Conservation (phyloP, 352 stramenopile genomes). For the Thraustochytrium striatum region DNA sequence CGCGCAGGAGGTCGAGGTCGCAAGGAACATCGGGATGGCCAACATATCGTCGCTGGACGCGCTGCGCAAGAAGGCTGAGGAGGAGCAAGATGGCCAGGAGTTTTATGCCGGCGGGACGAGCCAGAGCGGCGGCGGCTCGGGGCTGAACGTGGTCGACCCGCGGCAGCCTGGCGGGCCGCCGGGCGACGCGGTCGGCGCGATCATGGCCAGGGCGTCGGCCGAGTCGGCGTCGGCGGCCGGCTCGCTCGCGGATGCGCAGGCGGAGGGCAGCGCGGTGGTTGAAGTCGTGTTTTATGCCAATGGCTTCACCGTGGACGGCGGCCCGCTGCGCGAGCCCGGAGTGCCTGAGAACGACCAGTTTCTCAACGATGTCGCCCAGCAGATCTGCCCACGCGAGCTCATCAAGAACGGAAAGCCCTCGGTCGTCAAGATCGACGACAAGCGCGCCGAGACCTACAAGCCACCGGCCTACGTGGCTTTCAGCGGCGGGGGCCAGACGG, state of each 20-base stretch:
- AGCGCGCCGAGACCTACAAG: conserved; percentile 33
- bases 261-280: background rate
- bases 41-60: conserved; percentile 34
- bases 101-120: conserved; percentile 21
- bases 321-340: conserved; percentile 29
- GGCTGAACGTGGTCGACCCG: conserved; percentile 23
- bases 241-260: background rate
- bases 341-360: conserved; percentile 38
- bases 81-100: conserved; percentile 13
- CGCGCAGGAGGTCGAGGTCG: too few relatives aligned
- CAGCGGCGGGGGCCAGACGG: conserved; percentile 30
- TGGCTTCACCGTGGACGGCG: conserved; percentile 26
- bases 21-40: too few relatives aligned
- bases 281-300: conserved; percentile 26
- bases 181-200: background rate
- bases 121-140: background rate
- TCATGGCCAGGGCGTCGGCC: background rate
- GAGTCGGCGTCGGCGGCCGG: background rate
- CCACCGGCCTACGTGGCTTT: conserved; percentile 38
- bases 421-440: conserved; percentile 34
- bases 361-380: background rate
- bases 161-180: background rate
- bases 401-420: conserved; percentile 37
- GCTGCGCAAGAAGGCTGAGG: conserved; percentile 6
- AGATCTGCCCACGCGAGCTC: conserved; percentile 17